phyloP scores from a whole-genome alignment of 148 eudicot genomes.

The Talinum fruticosum region DNA sequence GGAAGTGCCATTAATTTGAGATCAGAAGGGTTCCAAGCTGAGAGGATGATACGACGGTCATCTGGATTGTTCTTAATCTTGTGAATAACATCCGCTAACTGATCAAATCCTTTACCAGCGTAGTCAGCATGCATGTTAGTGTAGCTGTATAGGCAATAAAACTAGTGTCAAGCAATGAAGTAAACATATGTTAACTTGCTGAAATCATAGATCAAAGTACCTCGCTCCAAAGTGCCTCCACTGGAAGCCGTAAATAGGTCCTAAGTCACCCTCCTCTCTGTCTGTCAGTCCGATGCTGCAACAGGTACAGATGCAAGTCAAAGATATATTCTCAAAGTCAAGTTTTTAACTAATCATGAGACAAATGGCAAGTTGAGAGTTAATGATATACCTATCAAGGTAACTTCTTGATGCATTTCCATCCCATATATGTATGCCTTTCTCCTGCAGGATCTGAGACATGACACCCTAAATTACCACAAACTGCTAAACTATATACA shows the following conservation, averaged over 20 bases:
- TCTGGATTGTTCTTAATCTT: constrained; percentile 88
- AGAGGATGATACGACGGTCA: constrained; percentile 83
- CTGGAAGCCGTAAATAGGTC: constrained; percentile 94
- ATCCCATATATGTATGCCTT: constrained; percentile 90
- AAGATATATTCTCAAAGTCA: not conserved
- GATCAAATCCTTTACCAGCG: constrained; percentile 90
- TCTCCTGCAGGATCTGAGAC: constrained; percentile 65
- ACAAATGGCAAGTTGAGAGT: not conserved
- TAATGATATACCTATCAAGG: constrained; percentile 50
- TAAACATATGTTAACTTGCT: not conserved
- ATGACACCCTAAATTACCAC: not conserved
- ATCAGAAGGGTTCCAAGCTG: constrained; percentile 97
- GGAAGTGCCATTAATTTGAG: constrained; percentile 88
- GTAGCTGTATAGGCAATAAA: constrained; percentile 46
- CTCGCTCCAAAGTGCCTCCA: constrained; percentile 98
- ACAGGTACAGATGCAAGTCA: constrained; percentile 15
- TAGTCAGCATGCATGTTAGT: constrained; percentile 87
- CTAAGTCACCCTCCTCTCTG: constrained; percentile 93
- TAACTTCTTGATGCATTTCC: constrained; percentile 88
- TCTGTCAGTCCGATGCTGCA: constrained; percentile 76
- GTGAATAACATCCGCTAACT: constrained; percentile 70
- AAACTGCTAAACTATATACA: not conserved
- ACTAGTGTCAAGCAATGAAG: not conserved
- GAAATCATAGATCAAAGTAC: constrained; percentile 28
- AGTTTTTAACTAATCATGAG: not conserved